Evolutionary conservation across 2,329 filamentous ascomycete genomes (phyloP).

Genomic region (Tetracladium maxilliforme): DNA sequence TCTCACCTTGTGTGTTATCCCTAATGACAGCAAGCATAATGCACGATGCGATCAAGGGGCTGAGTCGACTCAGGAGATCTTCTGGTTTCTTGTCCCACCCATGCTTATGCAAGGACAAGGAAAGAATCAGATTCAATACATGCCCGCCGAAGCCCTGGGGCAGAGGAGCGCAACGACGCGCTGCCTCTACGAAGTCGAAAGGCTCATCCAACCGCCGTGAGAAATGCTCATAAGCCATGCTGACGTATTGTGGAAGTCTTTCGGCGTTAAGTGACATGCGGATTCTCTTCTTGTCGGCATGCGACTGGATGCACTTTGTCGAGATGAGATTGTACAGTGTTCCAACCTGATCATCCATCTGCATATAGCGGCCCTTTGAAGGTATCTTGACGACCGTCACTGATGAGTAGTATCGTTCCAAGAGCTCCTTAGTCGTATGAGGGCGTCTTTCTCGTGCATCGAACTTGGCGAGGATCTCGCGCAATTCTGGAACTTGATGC

Average conservation of each 20-base stretch:
- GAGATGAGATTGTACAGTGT: conserved; percentile 27
- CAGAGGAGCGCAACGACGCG: conserved; percentile 27
- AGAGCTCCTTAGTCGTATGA: conserved; percentile 26
- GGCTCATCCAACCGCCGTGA: conserved; percentile 23
- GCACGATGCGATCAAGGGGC: conserved; percentile 32
- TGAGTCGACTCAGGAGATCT: conserved; percentile 26
- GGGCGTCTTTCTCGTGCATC: conserved; percentile 23
- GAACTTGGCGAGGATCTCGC: conserved; percentile 24
- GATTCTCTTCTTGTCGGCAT: conserved; percentile 22
- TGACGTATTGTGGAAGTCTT: conserved; percentile 28
- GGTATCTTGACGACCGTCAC: conserved; percentile 32
- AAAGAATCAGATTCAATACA: conserved; percentile 29
- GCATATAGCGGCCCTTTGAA: conserved; percentile 23
- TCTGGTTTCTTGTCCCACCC: conserved; percentile 9
- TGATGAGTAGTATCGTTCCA: conserved; percentile 33
- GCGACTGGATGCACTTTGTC: conserved; percentile 21
- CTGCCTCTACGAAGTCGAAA: conserved; percentile 34
- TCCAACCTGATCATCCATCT: conserved; percentile 31
- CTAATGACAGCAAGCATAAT: conserved; percentile 29
- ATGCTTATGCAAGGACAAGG: conserved; percentile 20
- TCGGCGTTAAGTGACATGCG: conserved; percentile 30
- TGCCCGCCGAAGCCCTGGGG: conserved; percentile 31
- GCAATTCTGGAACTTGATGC: conserved; percentile 15
- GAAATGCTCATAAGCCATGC: conserved; percentile 34
- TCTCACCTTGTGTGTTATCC: conserved; percentile 14